Evolutionary conservation across 371 early-diverging fungal species (phyloP), one percentile per base, ranked within the genome.

Genomic region (Mortierella sp.): DNA sequence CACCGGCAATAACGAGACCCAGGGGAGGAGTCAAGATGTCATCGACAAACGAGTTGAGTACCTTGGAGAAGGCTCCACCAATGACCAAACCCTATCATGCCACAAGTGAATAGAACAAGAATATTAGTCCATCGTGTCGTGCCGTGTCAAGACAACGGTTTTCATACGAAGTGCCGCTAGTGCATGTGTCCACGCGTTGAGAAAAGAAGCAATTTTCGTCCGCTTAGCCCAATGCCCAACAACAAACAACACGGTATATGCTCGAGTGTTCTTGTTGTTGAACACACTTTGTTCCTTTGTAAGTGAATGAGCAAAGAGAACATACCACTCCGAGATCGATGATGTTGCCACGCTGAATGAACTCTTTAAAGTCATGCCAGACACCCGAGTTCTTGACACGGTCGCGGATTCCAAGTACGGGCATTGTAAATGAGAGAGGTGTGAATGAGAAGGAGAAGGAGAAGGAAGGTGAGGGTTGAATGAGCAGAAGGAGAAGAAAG

Each of bases 1-100:
- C 76, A 88, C 88, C 88, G 24, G 83, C 74, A 78, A 88, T 78
- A 51, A 88, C n/a, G 26, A 88, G 81, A 87, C 88, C 88, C 54
- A 88, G 74, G 10, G 87, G 87, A 71, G 88, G 88, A 16, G 82
- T 79, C 75, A 87, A 69, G 77, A 88, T 88, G 48, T 88, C 88
- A 59, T 78, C 83, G 37, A 88, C 88, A 40, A 88, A 87, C 48
- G 84, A 83, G 44, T 70, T 55, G 71, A 87, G 73, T 44, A 87
- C 80, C 24, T 61, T 75, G n/a, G 88, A 83, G 85, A 88, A 88
- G n/a, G 87, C 88, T 24, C 84, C 79, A 2, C 88, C 88, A 76
- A 88, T 78, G 55, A 88, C 83, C 40, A 88, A 76, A 88, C 88
- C 88, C 87, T 78, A 57, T 55, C 31, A 16, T 13, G 28, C 16